A percentile compares a stretch with the other conserved stretches of the same genome.
Evolutionary conservation across 257 asterid species (phyloP).

Genomic region (Solanum appendiculatum): DNA sequence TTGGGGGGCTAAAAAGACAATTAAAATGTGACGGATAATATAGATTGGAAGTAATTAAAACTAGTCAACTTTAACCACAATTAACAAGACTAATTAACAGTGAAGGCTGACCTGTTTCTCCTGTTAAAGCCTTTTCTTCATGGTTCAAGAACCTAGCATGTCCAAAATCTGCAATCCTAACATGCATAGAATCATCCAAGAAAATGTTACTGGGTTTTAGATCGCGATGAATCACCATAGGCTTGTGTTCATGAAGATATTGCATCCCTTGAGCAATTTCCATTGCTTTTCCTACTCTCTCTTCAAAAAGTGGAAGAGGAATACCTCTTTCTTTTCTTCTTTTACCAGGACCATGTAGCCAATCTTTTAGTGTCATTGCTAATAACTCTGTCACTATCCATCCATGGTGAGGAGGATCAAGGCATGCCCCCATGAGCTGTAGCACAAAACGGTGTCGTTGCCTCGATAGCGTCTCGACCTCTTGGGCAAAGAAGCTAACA

Average conservation of each 20-base stretch:
- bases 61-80: no score
- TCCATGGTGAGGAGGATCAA: slow-evolving; percentile 49
- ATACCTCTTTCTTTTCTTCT: slow-evolving; percentile 32
- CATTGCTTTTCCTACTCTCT: slow-evolving; percentile 42
- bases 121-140: slow-evolving; percentile 68
- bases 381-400: slow-evolving; percentile 68
- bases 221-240: slow-evolving; percentile 63
- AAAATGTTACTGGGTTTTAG: slow-evolving; percentile 69
- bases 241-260: slow-evolving; percentile 55
- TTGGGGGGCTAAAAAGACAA: no score
- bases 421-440: slow-evolving; percentile 64
- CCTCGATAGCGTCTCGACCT: slow-evolving; percentile 47
- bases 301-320: slow-evolving; percentile 43
- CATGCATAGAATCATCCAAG: slow-evolving; percentile 51
- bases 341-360: slow-evolving; percentile 68
- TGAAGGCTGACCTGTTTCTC: slow-evolving; percentile 49
- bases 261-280: slow-evolving; percentile 85
- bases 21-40: no score
- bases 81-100: neutral
- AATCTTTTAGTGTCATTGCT: slow-evolving; percentile 34
- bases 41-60: no score
- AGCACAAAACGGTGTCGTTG: slow-evolving; percentile 73
- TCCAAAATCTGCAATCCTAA: slow-evolving; percentile 73
- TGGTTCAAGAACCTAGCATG: slow-evolving; percentile 64
- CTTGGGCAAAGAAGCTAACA: slow-evolving; percentile 54